Percentiles rank a stretch among this genome's conserved stretches.
Conservation (phyloP, 164 flowering plant genomes). For the Vitis labrusca region DNA sequence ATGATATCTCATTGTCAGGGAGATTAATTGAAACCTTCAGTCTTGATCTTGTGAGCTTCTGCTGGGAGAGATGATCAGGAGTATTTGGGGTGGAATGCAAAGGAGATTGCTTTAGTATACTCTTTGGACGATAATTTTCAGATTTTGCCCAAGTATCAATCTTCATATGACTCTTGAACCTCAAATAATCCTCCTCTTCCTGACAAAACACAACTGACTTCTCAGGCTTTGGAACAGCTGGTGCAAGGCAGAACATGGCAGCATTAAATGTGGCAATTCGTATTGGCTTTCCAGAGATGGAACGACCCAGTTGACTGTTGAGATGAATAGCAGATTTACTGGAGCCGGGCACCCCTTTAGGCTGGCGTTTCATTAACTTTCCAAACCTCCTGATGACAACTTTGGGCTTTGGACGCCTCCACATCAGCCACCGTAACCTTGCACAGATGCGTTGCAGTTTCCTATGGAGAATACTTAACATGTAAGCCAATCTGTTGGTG, state of each 20-base stretch:
- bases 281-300: constrained; percentile 32
- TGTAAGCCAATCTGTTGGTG: constrained; percentile 12
- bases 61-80: constrained; percentile 23
- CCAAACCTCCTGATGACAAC: constrained; percentile 57
- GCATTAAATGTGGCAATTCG: constrained; percentile 83
- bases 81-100: constrained; percentile 25
- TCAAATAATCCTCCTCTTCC: constrained; percentile 24
- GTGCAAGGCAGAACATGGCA: constrained; percentile 89
- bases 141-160: constrained; percentile 23
- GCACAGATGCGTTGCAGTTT: constrained; percentile 52
- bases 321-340: constrained; percentile 9
- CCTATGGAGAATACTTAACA: constrained; percentile 36
- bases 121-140: constrained; percentile 42
- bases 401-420: constrained; percentile 52
- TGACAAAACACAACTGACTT: constrained; percentile 16
- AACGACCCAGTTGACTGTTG: constrained; percentile 18
- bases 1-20: constrained; percentile 85
- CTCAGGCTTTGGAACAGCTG: constrained; percentile 53
- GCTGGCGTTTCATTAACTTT: constrained; percentile 27
- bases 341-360: constrained; percentile 16
- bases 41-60: constrained; percentile 37
- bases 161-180: constrained; percentile 17
- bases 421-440: constrained; percentile 41
- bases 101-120: constrained; percentile 80
- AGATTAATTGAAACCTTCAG: constrained; percentile 80